Percentiles rank a stretch among this genome's conserved stretches.
phyloP scores from a whole-genome alignment of 1,139 yeast genomes.

The Nakaseomyces glabratus region DNA sequence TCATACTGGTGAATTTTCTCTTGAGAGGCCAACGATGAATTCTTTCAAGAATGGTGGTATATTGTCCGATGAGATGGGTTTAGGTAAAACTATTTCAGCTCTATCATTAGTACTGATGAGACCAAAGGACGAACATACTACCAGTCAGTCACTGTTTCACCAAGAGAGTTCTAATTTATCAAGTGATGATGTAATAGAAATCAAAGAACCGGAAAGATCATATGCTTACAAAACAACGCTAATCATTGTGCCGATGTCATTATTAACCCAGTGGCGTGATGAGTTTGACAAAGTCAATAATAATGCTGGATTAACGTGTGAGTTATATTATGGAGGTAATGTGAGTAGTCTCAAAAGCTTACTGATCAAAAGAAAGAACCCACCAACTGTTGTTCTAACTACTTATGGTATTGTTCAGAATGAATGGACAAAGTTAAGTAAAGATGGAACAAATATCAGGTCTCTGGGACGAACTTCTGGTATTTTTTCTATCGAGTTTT shows the following conservation, averaged over 20 bases:
- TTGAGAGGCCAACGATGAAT: slow-evolving; percentile 54
- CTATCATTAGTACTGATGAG: slow-evolving; percentile 61
- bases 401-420: slow-evolving; percentile 82
- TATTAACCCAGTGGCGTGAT: slow-evolving; percentile 81
- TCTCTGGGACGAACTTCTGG: slow-evolving; percentile 35
- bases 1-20: slow-evolving; percentile 72
- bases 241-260: slow-evolving; percentile 84
- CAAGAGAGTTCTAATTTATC: slow-evolving; percentile 7
- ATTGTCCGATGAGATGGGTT: slow-evolving; percentile 95
- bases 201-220: slow-evolving; percentile 16
- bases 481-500: slow-evolving; percentile 63
- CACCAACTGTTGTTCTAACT: slow-evolving; percentile 73
- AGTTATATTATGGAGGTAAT: slow-evolving; percentile 70
- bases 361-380: slow-evolving; percentile 28
- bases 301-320: slow-evolving; percentile 37
- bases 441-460: slow-evolving; percentile 8
- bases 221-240: slow-evolving; percentile 71
- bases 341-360: slow-evolving; percentile 37
- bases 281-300: slow-evolving; percentile 60
- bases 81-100: slow-evolving; percentile 86
- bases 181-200: neutral
- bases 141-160: slow-evolving; percentile 10
- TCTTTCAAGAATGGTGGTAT: slow-evolving; percentile 70
- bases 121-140: slow-evolving; percentile 39
- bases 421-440: slow-evolving; percentile 42